Evolutionary conservation across 1,284 basidiomycete species (phyloP).

Genomic region (Puccinia hordei): DNA sequence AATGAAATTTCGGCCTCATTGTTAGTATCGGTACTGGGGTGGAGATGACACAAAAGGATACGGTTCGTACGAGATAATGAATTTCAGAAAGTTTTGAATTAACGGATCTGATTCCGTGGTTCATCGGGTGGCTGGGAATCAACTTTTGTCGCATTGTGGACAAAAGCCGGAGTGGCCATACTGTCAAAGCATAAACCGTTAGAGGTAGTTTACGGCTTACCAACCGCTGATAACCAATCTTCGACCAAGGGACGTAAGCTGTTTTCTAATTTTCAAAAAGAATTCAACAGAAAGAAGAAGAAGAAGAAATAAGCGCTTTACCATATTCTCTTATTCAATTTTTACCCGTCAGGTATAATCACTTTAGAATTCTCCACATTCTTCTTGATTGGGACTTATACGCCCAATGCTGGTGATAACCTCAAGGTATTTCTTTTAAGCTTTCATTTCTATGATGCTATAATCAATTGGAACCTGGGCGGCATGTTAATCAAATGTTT

Average conservation of each 20-base stretch:
- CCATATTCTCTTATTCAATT: not conserved
- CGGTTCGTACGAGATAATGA: constrained; percentile 20
- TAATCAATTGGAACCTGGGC: not conserved
- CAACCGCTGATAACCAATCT: constrained; percentile 40
- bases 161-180: constrained; percentile 39
- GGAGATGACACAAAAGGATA: constrained; percentile 43
- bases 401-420: constrained; percentile 42
- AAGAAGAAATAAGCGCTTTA: too few species aligned
- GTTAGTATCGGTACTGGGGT: constrained; percentile 46
- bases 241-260: constrained; percentile 50
- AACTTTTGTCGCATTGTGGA: not conserved
- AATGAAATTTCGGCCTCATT: not conserved
- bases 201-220: constrained; percentile 42
- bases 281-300: too few species aligned
- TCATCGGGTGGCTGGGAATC: not conserved
- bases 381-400: constrained; percentile 46
- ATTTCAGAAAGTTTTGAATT: not conserved
- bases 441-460: too few species aligned
- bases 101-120: not conserved
- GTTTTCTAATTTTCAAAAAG: too few species aligned
- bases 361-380: constrained; percentile 43
- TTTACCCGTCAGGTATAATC: constrained; percentile 43
- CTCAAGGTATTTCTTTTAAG: constrained; percentile 20
- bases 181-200: constrained; percentile 47
- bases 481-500: not conserved